Evolutionary conservation across 2,329 filamentous ascomycete species (phyloP).

Genomic region (Lecanicillium sp.): DNA sequence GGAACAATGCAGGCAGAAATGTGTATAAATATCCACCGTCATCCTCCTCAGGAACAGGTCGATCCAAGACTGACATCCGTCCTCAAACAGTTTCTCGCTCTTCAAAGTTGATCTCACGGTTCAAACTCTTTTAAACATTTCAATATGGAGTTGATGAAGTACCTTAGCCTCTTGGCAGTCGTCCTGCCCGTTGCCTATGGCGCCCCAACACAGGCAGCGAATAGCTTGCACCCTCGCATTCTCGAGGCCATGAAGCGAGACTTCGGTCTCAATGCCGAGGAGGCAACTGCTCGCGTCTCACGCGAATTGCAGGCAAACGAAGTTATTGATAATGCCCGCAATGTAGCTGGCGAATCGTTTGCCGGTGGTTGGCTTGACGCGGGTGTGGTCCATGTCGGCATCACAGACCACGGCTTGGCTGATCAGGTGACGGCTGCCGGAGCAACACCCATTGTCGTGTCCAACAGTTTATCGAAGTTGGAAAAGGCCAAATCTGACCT

Average conservation of each 20-base stretch:
- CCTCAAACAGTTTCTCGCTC: not conserved
- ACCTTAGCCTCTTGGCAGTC: constrained; percentile 32
- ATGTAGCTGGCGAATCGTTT: constrained; percentile 28
- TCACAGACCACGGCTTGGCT: constrained; percentile 31
- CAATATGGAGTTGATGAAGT: constrained; percentile 32
- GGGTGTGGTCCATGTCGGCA: constrained; percentile 28
- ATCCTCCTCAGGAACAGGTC: too few relatives aligned
- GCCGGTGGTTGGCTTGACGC: constrained; percentile 35
- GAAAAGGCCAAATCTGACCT: constrained; percentile 35
- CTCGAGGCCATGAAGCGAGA: constrained; percentile 38
- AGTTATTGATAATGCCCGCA: constrained; percentile 31
- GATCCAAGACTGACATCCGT: too few relatives aligned
- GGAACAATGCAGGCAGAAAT: too few relatives aligned
- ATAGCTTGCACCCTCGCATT: constrained; percentile 33
- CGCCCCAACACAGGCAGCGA: constrained; percentile 30
- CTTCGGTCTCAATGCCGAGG: constrained; percentile 32
- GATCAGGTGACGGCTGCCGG: constrained; percentile 30
- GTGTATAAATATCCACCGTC: too few relatives aligned
- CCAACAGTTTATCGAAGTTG: constrained; percentile 33
- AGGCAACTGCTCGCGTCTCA: constrained; percentile 32
- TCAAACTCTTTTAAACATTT: not conserved
- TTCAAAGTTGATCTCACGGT: not conserved
- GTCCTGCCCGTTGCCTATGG: constrained; percentile 35
- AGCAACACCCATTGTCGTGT: constrained; percentile 27
- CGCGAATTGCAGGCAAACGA: constrained; percentile 30